Evolutionary conservation across 1,284 basidiomycete genomes (phyloP), one percentile per base, ranked within the genome.

Genomic region (Ceratobasidium sp.): DNA sequence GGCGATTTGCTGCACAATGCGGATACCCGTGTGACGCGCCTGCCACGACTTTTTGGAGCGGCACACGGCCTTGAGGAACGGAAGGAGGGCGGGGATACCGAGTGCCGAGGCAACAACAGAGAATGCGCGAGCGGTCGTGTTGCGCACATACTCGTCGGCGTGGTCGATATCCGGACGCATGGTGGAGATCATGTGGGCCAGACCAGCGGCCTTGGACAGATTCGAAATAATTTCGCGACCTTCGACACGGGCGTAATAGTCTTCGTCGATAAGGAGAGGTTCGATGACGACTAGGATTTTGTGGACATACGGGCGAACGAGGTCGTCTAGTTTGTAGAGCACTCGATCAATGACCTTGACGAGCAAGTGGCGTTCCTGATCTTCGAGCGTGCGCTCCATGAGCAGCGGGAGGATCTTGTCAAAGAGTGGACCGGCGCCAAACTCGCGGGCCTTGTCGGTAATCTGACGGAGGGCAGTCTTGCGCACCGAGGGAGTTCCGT

Each of bases 151-250:
- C 80, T 99, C 97, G 79, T 99, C 97, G 47, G 96, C 95, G 76
- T 99, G 96, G 79, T 99, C 96, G 74, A 99, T 99, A 84, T 99
- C 96, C 2, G 97, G 97, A 75, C 96, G 91, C 96, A 99, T 99
- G 22, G 96, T 99, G 40, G 96, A 99, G 76, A 99, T 99, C 97
- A 99, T 99, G 80, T 99, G 97, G 1, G 96, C 97, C 25, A 99
- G 89, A 80, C 97, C 96, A 35, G 97, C 96, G 1, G 97, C 97
- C 79, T 99, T 99, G 54, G 97, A 97, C 56, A 99, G 82, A 80
- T 99, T 99, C 76, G 94, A 96, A 76, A 99, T 99, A 78, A 99
- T 99, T 82, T 99, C 97, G 62, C 97, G 93, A 73, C 97, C 97
- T 83, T 99, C 97, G 68, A 99, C 94, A 78, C 96, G 93, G 53